phyloP scores from a whole-genome alignment of 202 grass and related monocot species.

The Schoenoplectus triqueter region DNA sequence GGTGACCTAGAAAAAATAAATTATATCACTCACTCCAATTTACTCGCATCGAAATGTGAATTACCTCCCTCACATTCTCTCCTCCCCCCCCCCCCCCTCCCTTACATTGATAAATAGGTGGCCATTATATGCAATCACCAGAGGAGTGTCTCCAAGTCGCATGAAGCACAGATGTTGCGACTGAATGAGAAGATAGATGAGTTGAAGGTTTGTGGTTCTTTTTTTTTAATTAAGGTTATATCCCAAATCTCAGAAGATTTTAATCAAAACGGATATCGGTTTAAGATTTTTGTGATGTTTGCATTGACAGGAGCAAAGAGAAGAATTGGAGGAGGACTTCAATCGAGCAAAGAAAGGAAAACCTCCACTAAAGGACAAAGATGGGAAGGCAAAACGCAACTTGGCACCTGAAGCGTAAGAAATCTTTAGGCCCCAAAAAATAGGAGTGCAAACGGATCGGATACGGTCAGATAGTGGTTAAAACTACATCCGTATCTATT shows the following conservation, averaged over 20 bases:
- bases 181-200: constrained; percentile 92
- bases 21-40: background rate
- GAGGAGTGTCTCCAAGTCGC: constrained; percentile 83
- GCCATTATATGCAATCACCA: constrained; percentile 98
- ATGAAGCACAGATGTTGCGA: constrained; percentile 82
- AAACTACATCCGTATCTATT: too few relatives aligned
- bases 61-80: constrained; percentile 31
- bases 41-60: constrained; percentile 19
- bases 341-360: constrained; percentile 75
- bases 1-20: constrained; percentile 43
- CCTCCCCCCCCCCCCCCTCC: background rate
- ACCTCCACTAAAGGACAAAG: constrained; percentile 75
- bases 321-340: constrained; percentile 77
- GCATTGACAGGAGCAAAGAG: constrained; percentile 53
- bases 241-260: background rate
- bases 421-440: constrained; percentile 7
- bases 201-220: constrained; percentile 55
- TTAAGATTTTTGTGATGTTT: constrained; percentile 28
- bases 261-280: constrained; percentile 13
- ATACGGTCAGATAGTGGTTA: too few relatives aligned
- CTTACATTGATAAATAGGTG: constrained; percentile 59
- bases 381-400: constrained; percentile 79
- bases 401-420: constrained; percentile 75
- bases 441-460: too few relatives aligned
- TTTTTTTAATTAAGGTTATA: constrained; percentile 38